Base-by-base conservation (phyloP, 495 filamentous ascomycete species). In the Podospora sp. region DNA sequence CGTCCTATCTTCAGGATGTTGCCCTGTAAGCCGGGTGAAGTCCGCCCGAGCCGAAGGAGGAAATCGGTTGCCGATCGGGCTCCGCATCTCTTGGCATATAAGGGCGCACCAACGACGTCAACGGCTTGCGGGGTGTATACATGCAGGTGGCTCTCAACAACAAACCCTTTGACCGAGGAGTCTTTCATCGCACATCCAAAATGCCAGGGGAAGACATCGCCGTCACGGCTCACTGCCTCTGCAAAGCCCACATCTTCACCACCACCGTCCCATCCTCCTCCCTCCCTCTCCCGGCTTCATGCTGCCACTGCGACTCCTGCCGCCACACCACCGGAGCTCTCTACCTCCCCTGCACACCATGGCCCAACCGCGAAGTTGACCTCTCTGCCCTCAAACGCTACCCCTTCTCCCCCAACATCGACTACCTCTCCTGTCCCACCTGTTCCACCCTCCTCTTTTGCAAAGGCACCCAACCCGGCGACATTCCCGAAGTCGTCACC, bases 261-360 rank as follows among this genome's bases (percentile, higher is more conserved):
- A 33, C 56, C 18, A 27, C 56, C 24, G 8, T n/a, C 56, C 20
- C 6, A 2, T 24, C 52, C n/a, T 35, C 56, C 21, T 35, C 56
- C 26, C 56, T 59, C 8, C 56, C 56, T 18, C 56, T 59, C 25
- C 56, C 9, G 3, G 56, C 56, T 6, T 26, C 56, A 6, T 59
- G 56, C 56, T 59, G 56, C 56, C 56, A 59, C 56, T 59, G 56
- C 56, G n/a, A 27, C 56, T 59, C 56, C 25, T 59, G 56, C 56
- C 56, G 56, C 56, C 56, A 59, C 24, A 59, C 56, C 11, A 59
- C 56, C 56, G 56, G 56, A 2, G 22, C 56, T 1, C 22, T 59
- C 8, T 59, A 59, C n/a, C 56, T 59, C 56, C 21, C 24, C 25
- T 26, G 21, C 22, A n/a, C 27, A 25, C 21, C 9, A 11, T 59